These are phyloP conservation scores for Fomitopsis serialis DNA, from an alignment of 768 basidiomycete genomes.

Conservation along the genomic window DNA sequence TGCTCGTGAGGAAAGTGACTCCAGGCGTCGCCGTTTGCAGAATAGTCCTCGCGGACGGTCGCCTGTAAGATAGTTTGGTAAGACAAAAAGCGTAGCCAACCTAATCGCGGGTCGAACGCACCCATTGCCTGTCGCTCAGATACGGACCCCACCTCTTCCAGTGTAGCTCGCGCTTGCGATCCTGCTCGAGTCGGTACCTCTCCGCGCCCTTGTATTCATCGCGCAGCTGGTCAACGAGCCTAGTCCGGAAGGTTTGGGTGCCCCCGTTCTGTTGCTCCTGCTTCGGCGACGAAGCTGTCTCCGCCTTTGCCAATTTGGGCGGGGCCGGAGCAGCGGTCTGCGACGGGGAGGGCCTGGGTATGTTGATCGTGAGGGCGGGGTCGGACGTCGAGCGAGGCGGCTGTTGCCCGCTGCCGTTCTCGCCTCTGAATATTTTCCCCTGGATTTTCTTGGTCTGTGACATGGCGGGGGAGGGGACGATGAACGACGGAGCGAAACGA, in stretches of 20 bases:
- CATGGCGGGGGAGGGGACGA: conserved; percentile 27
- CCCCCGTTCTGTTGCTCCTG: conserved; percentile 6
- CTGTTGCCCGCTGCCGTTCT: conserved; percentile 21
- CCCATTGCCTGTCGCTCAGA: conserved; percentile 97
- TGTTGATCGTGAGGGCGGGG: conserved; percentile 55
- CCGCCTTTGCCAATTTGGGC: conserved; percentile 33
- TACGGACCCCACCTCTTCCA: conserved; percentile 99
- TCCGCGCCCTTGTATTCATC: conserved; percentile 76
- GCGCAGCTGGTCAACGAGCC: conserved; percentile 60
- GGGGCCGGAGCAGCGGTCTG: conserved; percentile 32
- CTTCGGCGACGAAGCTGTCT: conserved; percentile 12
- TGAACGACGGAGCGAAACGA: background rate
- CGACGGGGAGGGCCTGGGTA: conserved; percentile 47
- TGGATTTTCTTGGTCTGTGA: conserved; percentile 61
- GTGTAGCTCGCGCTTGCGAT: conserved; percentile 72
- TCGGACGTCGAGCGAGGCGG: conserved; percentile 22
- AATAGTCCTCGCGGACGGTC: conserved; percentile 98
- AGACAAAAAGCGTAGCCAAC: background rate
- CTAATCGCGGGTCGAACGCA: conserved; percentile 29
- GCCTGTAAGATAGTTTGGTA: conserved; percentile 46
- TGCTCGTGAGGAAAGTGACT: conserved; percentile 93
- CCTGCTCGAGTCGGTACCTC: conserved; percentile 79
- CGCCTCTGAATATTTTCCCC: conserved; percentile 61
- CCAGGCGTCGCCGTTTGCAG: conserved; percentile 94
- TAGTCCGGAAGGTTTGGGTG: conserved; percentile 50